A percentile compares a stretch with the other conserved stretches of the same genome.
Conservation (phyloP, 2,329 filamentous ascomycete species). For the Dactylonectria estremocensis region DNA sequence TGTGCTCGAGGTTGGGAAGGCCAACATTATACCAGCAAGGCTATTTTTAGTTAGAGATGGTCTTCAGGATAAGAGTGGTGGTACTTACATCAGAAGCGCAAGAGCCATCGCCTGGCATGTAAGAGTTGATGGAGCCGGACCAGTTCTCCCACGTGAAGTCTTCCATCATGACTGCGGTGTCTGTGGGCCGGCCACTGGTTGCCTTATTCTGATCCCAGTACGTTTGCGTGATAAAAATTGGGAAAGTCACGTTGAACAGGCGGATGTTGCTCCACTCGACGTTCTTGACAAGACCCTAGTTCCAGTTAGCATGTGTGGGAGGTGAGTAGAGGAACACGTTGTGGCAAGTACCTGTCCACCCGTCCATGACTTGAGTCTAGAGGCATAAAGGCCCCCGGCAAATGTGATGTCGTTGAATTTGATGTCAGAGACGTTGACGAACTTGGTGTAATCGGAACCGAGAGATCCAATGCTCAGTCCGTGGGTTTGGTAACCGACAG, state of each 20-base stretch:
- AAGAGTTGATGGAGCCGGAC: conserved; percentile 28
- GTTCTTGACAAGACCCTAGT: conserved; percentile 24
- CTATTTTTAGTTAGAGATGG: conserved; percentile 1
- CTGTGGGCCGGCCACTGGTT: conserved; percentile 20
- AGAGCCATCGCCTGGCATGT: conserved; percentile 27
- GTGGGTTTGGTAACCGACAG: conserved; percentile 28
- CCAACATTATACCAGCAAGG: conserved; percentile 29
- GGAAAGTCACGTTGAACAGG: conserved; percentile 32
- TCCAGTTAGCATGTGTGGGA: background rate
- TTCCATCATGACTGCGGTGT: conserved; percentile 24
- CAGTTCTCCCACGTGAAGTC: conserved; percentile 30
- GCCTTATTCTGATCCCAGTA: conserved; percentile 32
- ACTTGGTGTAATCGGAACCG: conserved; percentile 28
- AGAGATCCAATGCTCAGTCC: conserved; percentile 30
- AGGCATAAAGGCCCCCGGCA: conserved; percentile 28
- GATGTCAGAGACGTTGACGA: conserved; percentile 28
- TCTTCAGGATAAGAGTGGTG: background rate
- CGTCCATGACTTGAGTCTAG: conserved; percentile 28
- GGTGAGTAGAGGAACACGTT: background rate
- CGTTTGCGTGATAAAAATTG: conserved; percentile 30
- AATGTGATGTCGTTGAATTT: conserved; percentile 31
- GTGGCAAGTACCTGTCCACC: conserved; percentile 22
- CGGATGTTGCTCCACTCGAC: conserved; percentile 31
- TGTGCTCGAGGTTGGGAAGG: conserved; percentile 29
- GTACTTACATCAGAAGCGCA: conserved; percentile 28